Conservation (phyloP, 257 asterid genomes). For the Lithospermum erythrorhizon region DNA sequence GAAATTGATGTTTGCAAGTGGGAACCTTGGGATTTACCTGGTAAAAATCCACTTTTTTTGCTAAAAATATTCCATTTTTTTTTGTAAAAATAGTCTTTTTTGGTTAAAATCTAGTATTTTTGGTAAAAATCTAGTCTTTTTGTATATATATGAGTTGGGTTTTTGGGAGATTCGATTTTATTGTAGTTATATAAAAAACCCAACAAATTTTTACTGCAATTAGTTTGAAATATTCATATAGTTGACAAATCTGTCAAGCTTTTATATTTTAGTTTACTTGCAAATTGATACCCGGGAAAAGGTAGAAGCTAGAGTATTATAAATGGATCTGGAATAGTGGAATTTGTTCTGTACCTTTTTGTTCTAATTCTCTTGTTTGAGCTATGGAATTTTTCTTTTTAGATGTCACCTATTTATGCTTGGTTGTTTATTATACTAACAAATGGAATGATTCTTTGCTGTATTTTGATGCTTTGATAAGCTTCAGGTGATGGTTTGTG, state of each 20-base stretch:
- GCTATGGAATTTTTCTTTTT: background rate
- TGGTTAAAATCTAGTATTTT: no score
- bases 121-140: no score
- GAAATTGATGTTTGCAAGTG: constrained; percentile 81
- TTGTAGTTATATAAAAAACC: background rate
- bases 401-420: background rate
- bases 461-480: background rate
- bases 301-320: background rate
- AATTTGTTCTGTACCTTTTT: background rate
- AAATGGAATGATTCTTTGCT: background rate
- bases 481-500: background rate
- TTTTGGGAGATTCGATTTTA: background rate
- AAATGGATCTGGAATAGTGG: background rate
- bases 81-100: background rate
- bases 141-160: no score
- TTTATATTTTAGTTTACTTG: background rate
- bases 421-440: background rate
- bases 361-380: background rate
- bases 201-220: background rate
- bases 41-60: constrained; percentile 17
- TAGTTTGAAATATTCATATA: background rate
- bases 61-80: no score
- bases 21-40: constrained; percentile 94
- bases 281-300: background rate
- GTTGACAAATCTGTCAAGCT: background rate